Evolutionary conservation across 1,139 yeast genomes (phyloP), one percentile per base, ranked within the genome.

Genomic region (Tardiomyces digboiensis): DNA sequence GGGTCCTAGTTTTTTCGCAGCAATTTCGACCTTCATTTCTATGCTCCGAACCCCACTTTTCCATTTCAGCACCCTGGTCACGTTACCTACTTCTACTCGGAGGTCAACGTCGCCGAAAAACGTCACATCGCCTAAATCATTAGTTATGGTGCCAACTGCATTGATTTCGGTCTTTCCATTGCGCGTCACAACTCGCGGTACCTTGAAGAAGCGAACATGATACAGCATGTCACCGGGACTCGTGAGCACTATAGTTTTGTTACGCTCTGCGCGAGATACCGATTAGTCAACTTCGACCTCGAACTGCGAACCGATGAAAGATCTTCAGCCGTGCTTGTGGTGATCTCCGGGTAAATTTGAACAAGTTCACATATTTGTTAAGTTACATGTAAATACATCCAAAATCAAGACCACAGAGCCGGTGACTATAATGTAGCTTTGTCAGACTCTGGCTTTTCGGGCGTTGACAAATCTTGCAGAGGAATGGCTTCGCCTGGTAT

Each of bases 51-150:
- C 14, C 8, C 33, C 33, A 16, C 33, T 4, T 16, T 8, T 4
- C 33, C 33, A 26, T 8, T 26, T n/a, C 33, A 26, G 33, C 8
- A 26, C 33, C 10, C 16, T 16, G 14, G 12, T 16, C 8, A 5
- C 33, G 16, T 16, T 16, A 16, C 16, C 33, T 3, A 8, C 10
- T 16, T 29, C 40, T 3, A 49, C 44, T 7, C 42, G 40, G 23
- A 53, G 38, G 1, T 44, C 46, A 7, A 51, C 54, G 21, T 50
- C 47, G 10, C 65, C 65, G 43, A 49, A 54, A 48, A 58, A 62
- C 41, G 51, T 56, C 37, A 43, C 43, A 39, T 62, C 66, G 1
- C 66, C 66, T 13, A 62, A 49, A 42, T 62, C 66, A 40, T 62
- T 62, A 13, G 59, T 48, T 38, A 62, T 47, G 7, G 64, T 56